Evolutionary conservation across 2,329 filamentous ascomycete genomes (phyloP).

Genomic region (Pseudogymnoascus sp.): DNA sequence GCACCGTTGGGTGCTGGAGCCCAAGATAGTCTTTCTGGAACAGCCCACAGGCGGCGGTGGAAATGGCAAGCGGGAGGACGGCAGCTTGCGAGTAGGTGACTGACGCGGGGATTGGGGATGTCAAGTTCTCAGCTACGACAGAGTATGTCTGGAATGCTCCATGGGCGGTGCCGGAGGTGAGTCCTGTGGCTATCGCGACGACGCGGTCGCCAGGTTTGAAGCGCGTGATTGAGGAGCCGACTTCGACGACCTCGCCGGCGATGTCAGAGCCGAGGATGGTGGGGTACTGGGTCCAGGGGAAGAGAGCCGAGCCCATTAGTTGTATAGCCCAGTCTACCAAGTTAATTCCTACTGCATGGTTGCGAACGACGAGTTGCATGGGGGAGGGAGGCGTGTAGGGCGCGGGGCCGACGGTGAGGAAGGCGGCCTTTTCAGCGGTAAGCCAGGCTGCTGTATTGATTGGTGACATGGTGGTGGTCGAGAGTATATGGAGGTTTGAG

Average conservation of each 20-base stretch:
- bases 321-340: constrained; percentile 31
- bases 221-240: constrained; percentile 14
- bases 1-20: constrained; percentile 20
- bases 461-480: background rate
- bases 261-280: constrained; percentile 17
- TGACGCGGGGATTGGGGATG: constrained; percentile 24
- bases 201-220: constrained; percentile 21
- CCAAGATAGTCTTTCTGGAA: constrained; percentile 22
- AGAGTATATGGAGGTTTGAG: background rate
- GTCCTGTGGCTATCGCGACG: constrained; percentile 28
- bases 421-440: constrained; percentile 25
- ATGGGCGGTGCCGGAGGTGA: constrained; percentile 29
- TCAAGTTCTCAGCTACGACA: constrained; percentile 21
- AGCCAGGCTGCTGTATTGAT: constrained; percentile 22
- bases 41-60: constrained; percentile 30
- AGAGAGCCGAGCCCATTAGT: constrained; percentile 34
- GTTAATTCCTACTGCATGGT: constrained; percentile 35
- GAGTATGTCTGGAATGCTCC: constrained; percentile 30
- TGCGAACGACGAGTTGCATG: constrained; percentile 34
- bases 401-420: constrained; percentile 31
- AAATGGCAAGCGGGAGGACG: constrained; percentile 30
- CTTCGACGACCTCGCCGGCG: constrained; percentile 14
- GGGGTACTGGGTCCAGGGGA: constrained; percentile 25
- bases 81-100: constrained; percentile 28
- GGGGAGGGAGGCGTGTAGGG: constrained; percentile 30